Evolutionary conservation across 2,329 filamentous ascomycete genomes (phyloP).

Genomic region (Purpureocillium lavendulum): DNA sequence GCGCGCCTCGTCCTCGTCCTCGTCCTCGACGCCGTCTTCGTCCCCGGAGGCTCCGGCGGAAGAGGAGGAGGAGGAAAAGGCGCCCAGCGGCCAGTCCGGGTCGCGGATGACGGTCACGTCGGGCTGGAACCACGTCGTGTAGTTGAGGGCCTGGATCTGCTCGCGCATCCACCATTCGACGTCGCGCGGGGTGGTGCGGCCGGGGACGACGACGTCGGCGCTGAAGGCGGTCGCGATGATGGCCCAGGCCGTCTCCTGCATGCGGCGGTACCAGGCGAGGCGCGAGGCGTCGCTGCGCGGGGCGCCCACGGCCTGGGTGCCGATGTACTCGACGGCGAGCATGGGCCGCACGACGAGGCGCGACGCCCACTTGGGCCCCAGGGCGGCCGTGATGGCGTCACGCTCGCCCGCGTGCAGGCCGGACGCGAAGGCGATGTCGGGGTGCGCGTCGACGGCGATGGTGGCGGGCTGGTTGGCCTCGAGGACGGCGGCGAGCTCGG

Average conservation of each 20-base stretch:
- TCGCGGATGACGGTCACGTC: slow-evolving; percentile 31
- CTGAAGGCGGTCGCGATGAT: slow-evolving; percentile 38
- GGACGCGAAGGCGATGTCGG: slow-evolving; percentile 35
- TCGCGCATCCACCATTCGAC: slow-evolving; percentile 41
- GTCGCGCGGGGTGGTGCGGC: slow-evolving; percentile 33
- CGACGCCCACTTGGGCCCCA: slow-evolving; percentile 29
- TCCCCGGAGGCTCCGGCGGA: no score
- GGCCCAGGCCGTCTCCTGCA: slow-evolving; percentile 44
- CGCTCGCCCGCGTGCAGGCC: slow-evolving; percentile 41
- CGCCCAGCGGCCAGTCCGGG: slow-evolving; percentile 7
- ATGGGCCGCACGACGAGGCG: slow-evolving; percentile 33
- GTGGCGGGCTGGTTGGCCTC: slow-evolving; percentile 22
- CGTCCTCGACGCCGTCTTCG: no score
- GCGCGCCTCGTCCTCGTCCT: no score
- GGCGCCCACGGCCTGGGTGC: slow-evolving; percentile 26
- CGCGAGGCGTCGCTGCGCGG: slow-evolving; percentile 11
- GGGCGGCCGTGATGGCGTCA: slow-evolving; percentile 11
- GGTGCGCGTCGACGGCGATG: slow-evolving; percentile 36
- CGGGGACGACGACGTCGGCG: slow-evolving; percentile 30
- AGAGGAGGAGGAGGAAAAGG: no score
- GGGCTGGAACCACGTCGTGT: slow-evolving; percentile 44
- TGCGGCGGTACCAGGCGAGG: slow-evolving; percentile 31
- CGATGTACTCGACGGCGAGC: slow-evolving; percentile 37
- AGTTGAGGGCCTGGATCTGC: slow-evolving; percentile 27
- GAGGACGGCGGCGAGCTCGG: slow-evolving; percentile 27